Evolutionary conservation across 495 filamentous ascomycete species (phyloP), one percentile per base, ranked within the genome.

Genomic region (Chaetomium fimeti): DNA sequence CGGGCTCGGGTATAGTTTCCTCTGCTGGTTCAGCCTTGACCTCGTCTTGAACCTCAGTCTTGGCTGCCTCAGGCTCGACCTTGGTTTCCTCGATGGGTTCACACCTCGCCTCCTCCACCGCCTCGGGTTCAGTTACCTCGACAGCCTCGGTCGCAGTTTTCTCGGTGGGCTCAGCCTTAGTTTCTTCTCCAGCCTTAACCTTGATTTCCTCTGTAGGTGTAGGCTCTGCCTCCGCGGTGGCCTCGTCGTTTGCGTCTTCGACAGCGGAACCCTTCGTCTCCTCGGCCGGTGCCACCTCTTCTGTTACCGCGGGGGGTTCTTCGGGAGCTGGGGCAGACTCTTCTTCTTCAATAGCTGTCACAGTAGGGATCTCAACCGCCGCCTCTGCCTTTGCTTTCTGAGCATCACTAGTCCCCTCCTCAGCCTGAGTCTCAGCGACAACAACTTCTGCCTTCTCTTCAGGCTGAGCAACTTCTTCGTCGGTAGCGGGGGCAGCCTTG

Each of bases 21-120:
- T 66, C 66, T 15, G 60, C 65, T n/a, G 52, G 12, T 15, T 63
- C 62, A 56, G 53, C 52, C 57, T 56, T 58, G 24, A 59, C 22
- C 6, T 69, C 63, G 24, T 75, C 72, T 13, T 24, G 48, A 5
- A 74, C 75, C 8, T 74, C 75, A 32, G 62, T 9, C 24, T 54
- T 64, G 66, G 42, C 3, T 15, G 2, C 42, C 42, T 45, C 42
- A 15, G 42, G 12, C 42, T 45, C 42, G 12, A 9, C 43, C 43
- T 47, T 20, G 43, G n/a, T 22, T 8, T 47, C 43, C 8, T 47
- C 43, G 18, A 16, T 47, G n/a, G 24, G 53, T 18, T 24, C 11
- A 29, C 27, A 8, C 28, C 51, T 57, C 51, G 45, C 42, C 18
- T 51, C 63, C 29, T 62, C 61, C 18, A 40, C 52, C 5, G 57